Percentiles rank a stretch among this genome's conserved stretches.
These are phyloP conservation scores for Alternaria incomplexa DNA, from an alignment of 2,329 filamentous ascomycete genomes.

Conservation along the genomic window DNA sequence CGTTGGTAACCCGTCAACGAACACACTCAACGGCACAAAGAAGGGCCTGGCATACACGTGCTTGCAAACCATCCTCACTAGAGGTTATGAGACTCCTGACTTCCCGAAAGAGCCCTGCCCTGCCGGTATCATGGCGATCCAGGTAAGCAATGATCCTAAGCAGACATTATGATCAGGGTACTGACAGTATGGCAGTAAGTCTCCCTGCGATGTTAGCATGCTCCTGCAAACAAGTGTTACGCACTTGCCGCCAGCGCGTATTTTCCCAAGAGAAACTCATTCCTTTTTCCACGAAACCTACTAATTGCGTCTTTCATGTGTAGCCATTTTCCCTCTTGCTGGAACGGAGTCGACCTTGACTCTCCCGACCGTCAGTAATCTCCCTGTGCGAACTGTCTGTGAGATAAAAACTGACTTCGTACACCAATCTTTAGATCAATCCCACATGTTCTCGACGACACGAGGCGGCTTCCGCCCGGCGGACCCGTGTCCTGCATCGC, in stretches of 20 bases:
- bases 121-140: conserved; percentile 4
- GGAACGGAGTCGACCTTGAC: conserved; percentile 57
- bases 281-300: not conserved
- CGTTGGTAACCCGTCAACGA: conserved; percentile 40
- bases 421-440: conserved; percentile 35
- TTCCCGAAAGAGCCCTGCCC: conserved; percentile 22
- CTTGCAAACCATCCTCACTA: conserved; percentile 34
- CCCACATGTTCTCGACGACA: conserved; percentile 35
- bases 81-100: conserved; percentile 34
- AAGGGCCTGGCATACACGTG: conserved; percentile 37
- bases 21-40: conserved; percentile 23
- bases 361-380: conserved; percentile 45
- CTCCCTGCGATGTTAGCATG: not conserved
- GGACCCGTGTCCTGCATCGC: conserved; percentile 30
- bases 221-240: conserved; percentile 2
- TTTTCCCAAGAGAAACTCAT: not conserved
- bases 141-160: not conserved
- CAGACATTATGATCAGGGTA: not conserved
- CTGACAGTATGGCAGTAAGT: not conserved
- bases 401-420: not conserved
- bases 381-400: not conserved
- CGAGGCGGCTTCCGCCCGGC: conserved; percentile 28
- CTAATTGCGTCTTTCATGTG: not conserved
- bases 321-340: conserved; percentile 57
- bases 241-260: not conserved